Percentiles rank a stretch among this genome's conserved stretches.
Conservation (phyloP, 495 filamentous ascomycete genomes). For the Letharia columbiana region DNA sequence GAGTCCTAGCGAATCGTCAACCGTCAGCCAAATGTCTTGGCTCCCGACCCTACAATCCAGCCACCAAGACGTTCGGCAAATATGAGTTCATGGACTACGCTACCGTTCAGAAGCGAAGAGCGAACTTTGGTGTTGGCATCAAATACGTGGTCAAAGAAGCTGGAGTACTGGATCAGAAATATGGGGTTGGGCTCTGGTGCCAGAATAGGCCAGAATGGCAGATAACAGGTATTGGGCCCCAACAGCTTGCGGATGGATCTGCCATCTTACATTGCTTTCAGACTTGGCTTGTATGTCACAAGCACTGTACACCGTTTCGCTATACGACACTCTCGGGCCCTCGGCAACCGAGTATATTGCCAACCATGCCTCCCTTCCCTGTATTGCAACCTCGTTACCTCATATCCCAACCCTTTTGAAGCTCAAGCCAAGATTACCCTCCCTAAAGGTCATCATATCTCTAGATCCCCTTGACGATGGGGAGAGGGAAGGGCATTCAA, state of each 20-base stretch:
- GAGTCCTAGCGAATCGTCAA: slow-evolving; percentile 43
- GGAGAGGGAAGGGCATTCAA: slow-evolving; percentile 69
- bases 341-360: slow-evolving; percentile 91
- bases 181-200: slow-evolving; percentile 87
- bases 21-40: slow-evolving; percentile 65
- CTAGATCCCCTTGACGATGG: slow-evolving; percentile 79
- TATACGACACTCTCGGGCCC: slow-evolving; percentile 92
- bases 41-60: slow-evolving; percentile 67
- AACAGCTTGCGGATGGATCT: background rate
- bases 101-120: slow-evolving; percentile 68
- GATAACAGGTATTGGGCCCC: slow-evolving; percentile 57
- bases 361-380: slow-evolving; percentile 70
- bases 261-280: slow-evolving; percentile 26
- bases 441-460: slow-evolving; percentile 80
- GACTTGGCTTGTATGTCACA: slow-evolving; percentile 89
- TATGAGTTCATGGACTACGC: slow-evolving; percentile 81
- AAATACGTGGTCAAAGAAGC: slow-evolving; percentile 69
- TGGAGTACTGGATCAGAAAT: slow-evolving; percentile 57
- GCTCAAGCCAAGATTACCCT: slow-evolving; percentile 66
- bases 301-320: slow-evolving; percentile 79
- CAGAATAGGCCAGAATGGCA: slow-evolving; percentile 98
- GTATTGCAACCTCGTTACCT: slow-evolving; percentile 69
- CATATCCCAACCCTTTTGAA: slow-evolving; percentile 83
- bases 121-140: slow-evolving; percentile 79
- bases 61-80: slow-evolving; percentile 63